Percentiles rank a stretch among this genome's conserved stretches.
phyloP scores from a whole-genome alignment of 192 early-diverging fungal genomes.

The Podila epicladia region DNA sequence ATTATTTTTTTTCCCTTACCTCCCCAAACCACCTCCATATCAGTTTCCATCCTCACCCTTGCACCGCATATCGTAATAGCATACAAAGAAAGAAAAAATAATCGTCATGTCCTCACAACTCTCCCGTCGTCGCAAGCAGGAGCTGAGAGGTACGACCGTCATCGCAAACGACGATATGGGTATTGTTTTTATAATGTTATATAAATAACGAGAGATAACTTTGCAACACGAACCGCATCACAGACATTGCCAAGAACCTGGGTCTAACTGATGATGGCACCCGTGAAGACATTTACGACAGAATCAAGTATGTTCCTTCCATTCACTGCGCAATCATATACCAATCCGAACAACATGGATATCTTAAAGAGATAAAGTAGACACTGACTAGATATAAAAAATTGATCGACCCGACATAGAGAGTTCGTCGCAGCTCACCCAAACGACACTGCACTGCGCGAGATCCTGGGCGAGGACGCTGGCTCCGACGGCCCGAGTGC shows the following conservation, averaged over 20 bases:
- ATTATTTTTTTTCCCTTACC: no score
- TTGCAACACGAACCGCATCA: background rate
- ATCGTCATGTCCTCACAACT: no score
- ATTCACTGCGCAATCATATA: background rate
- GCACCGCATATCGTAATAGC: no score
- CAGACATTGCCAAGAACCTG: constrained; percentile 18
- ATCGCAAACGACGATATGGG: background rate
- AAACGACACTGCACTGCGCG: background rate
- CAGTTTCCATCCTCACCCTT: no score
- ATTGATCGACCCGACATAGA: background rate
- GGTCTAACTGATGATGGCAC: constrained; percentile 30
- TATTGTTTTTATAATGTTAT: no score
- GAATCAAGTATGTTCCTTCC: constrained; percentile 29
- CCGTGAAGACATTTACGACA: constrained; percentile 35
- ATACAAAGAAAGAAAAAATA: no score
- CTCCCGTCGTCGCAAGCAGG: constrained; percentile 22
- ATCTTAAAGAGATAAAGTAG: no score
- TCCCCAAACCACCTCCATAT: no score
- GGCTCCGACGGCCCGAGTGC: background rate
- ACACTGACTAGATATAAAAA: background rate
- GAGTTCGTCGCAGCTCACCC: background rate
- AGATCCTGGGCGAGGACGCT: background rate
- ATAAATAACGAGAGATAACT: no score
- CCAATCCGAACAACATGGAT: background rate
- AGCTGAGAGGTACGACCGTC: constrained; percentile 16